phyloP scores from a whole-genome alignment of 139 green algal species.

The Chloropicon primus region DNA sequence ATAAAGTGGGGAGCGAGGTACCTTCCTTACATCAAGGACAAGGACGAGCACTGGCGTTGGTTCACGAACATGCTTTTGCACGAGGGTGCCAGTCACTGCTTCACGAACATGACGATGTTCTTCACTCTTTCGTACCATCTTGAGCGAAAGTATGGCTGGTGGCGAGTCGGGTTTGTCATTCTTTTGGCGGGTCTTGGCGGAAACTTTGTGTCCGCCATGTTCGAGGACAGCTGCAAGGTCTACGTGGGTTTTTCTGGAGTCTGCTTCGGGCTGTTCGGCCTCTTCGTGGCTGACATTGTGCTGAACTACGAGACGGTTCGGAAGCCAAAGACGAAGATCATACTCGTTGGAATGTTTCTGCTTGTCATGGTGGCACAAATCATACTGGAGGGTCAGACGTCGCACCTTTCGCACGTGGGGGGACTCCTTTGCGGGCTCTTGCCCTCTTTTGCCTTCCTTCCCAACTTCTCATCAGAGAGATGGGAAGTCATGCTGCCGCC shows the following conservation, averaged over 20 bases:
- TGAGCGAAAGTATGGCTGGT: conserved; percentile 45
- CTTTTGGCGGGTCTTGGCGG: conserved; percentile 12
- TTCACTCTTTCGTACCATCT: conserved; percentile 31
- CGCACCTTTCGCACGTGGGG: conserved; percentile 48
- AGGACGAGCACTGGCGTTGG: conserved; percentile 27
- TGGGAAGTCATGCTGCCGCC: conserved; percentile 19
- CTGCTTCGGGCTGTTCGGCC: conserved; percentile 56
- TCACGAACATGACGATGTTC: conserved; percentile 47
- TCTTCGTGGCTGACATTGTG: conserved; percentile 37
- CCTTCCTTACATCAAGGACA: conserved; percentile 19
- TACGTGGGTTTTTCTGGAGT: conserved; percentile 48
- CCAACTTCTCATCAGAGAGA: conserved; percentile 33
- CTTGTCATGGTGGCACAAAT: conserved; percentile 29
- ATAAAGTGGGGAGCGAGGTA: conserved; percentile 30
- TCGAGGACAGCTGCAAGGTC: conserved; percentile 40
- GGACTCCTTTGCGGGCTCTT: conserved; percentile 50
- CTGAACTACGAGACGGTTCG: conserved; percentile 40
- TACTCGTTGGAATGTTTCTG: conserved; percentile 33
- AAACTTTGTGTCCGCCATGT: conserved; percentile 30
- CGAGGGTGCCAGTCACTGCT: conserved; percentile 34
- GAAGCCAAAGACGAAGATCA: conserved; percentile 35
- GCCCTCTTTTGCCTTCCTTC: conserved; percentile 45
- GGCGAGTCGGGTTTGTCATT: conserved; percentile 26
- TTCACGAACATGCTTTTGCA: conserved; percentile 42
- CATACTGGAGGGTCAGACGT: conserved; percentile 17